phyloP scores from a whole-genome alignment of 169 alveolate species.

The Plasmodium yoelii region DNA sequence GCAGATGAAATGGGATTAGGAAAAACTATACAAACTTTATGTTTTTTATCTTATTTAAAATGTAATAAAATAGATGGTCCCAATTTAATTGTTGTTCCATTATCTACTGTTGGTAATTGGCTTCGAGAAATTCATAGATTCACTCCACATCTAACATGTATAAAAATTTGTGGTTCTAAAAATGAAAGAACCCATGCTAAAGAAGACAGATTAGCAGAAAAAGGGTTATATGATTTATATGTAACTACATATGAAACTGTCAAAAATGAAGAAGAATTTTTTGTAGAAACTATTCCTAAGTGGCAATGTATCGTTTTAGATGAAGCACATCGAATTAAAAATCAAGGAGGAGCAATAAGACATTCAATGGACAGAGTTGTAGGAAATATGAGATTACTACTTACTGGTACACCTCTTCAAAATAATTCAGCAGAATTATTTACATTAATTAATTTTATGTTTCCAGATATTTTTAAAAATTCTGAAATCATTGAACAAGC shows the following conservation, averaged over 20 bases:
- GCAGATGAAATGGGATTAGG: constrained; percentile 96
- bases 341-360: constrained; percentile 94
- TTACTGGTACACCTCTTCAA: constrained; percentile 97
- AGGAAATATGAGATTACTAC: constrained; percentile 92
- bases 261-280: constrained; percentile 91
- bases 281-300: constrained; percentile 88
- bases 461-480: constrained; percentile 97
- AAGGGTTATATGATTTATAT: constrained; percentile 91
- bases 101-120: constrained; percentile 97
- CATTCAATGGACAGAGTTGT: constrained; percentile 92
- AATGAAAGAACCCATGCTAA: constrained; percentile 90
- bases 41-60: constrained; percentile 89
- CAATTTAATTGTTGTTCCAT: constrained; percentile 96
- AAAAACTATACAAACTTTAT: constrained; percentile 92
- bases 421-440: constrained; percentile 95
- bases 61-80: constrained; percentile 92
- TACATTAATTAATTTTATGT: constrained; percentile 95
- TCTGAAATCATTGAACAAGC: constrained; percentile 95
- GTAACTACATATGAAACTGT: constrained; percentile 95
- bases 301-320: constrained; percentile 97
- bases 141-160: constrained; percentile 90
- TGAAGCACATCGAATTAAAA: constrained; percentile 99
- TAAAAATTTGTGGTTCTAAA: constrained; percentile 91
- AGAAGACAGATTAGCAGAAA: constrained; percentile 88
- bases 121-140: constrained; percentile 93